Evolutionary conservation across 805 yeast species (phyloP), one percentile per base, ranked within the genome.

Genomic region (Wickerhamiella kurtzmanii): DNA sequence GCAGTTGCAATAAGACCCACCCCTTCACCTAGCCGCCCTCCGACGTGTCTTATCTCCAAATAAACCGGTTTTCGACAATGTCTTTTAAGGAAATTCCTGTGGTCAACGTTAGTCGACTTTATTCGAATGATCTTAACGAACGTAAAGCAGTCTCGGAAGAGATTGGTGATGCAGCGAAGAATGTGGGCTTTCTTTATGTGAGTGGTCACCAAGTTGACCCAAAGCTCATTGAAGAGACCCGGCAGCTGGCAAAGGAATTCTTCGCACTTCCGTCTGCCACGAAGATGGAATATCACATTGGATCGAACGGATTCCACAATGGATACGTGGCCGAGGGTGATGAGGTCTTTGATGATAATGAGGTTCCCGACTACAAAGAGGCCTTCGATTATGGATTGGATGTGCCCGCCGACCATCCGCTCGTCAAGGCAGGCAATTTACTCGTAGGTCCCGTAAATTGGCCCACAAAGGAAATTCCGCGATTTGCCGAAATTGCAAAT

Each of bases 401-500:
- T 22, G 41, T 38, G 5, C 49, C 50, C 1, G 44, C 41, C 19
- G 46, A 48, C 16, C 61, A 60, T 2, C 49, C 45, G 16, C 76
- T 75, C 64, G 60, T 62, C 45, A 71, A 73, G 44, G 41, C 41
- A 15, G 25, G 25, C 16, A 38, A 13, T 9, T 25, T 25, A 20
- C 62, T 76, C 45, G 75, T 73, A 51, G 81, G 80, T 1, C 80
- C 80, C 5, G 74, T 74, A 52, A 57, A 66, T 45, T 76, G 75
- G 73, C 76, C 78, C 0, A 69, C 72, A 32, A 21, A 38, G 41
- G 66, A 63, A 32, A 57, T 68, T 2, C 79, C 78, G 1, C 56
- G 64, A 3, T 74, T 75, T 58, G 60, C 69, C 48, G 64, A 67
- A 3, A 60, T 60, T 1, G 65, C 75, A 4, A 59, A 62, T 28